Conservation (phyloP, 1,284 basidiomycete species). For the Rhizoctonia solani region DNA sequence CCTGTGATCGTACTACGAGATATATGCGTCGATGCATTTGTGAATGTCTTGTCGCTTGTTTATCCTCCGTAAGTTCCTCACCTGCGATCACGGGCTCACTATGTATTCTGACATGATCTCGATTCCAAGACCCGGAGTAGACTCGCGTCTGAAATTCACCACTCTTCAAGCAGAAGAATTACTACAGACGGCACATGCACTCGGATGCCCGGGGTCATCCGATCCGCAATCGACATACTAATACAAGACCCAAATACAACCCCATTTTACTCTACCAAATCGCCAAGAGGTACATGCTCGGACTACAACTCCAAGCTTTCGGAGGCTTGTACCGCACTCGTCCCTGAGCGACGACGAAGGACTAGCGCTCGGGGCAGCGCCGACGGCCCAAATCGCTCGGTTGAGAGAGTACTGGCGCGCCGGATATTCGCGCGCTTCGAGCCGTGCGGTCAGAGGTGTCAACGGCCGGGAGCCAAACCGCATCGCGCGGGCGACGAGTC, state of each 20-base stretch:
- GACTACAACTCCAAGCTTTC: neutral
- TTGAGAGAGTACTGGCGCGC: conserved; percentile 8
- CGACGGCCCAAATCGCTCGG: conserved; percentile 8
- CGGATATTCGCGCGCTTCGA: conserved; percentile 16
- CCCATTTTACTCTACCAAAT: neutral
- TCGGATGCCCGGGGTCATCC: conserved; percentile 6
- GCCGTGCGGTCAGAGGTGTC: neutral
- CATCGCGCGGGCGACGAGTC: neutral
- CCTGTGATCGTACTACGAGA: conserved; percentile 4
- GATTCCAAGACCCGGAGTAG: neutral
- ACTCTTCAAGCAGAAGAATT: neutral
- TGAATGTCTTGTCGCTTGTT: neutral
- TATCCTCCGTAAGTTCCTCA: conserved; percentile 16
- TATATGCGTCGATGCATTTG: conserved; percentile 5
- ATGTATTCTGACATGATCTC: neutral
- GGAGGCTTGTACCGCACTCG: conserved; percentile 9
- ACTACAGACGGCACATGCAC: neutral
- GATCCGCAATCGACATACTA: conserved; percentile 1
- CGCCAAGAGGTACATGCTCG: neutral
- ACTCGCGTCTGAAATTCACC: neutral
- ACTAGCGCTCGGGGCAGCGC: neutral
- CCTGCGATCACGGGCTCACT: no score
- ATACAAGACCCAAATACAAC: neutral
- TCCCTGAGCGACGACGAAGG: conserved; percentile 14
- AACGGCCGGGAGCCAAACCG: neutral